Evolutionary conservation across 768 basidiomycete genomes (phyloP), one percentile per base, ranked within the genome.

Genomic region (Trametes cingulata): DNA sequence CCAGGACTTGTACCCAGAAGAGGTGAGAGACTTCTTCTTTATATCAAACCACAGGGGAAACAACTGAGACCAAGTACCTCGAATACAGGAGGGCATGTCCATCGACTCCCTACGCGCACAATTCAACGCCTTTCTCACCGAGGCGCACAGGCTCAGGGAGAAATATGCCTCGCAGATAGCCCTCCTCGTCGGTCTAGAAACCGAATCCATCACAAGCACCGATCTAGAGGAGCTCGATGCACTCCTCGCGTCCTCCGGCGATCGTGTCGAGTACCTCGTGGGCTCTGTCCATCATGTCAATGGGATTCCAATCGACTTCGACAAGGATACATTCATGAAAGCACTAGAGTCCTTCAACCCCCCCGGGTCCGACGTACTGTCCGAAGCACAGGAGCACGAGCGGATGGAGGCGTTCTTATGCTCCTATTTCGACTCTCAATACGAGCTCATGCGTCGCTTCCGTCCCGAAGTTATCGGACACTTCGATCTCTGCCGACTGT

Each of bases 231-330:
- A 75, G 20, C 79, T 95, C 36, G 73, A 80, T 45, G 60, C 60
- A 3, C 77, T 91, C 19, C 77, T 96, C 35, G 60, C 74, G 36
- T 66, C 70, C 24, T 73, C 85, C 58, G 73, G 72, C 9, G 73
- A 75, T 36, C 75, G 77, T 49, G 83, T 98, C 61, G 88, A 98
- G 68, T 98, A 93, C 73, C 69, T 98, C 69, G 92, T 98, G 53
- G 96, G 97, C 24, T 92, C 90, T 35, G 78, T 99, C 7, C 97
- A 99, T 71, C 96, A 98, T 67, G 93, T 95, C 72, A 83, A 87
- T 70, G 80, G 76, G 20, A 82, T 91, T 40, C 93, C 95, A 8
- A 96, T 99, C 74, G 97, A 99, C 75, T 95, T 98, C 66, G 93
- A 97, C 75, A 66, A 78, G 39, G 65, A 75, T 24, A 93, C 88